phyloP scores from a whole-genome alignment of 371 early-diverging fungal species.

The Lichtheimia hyalospora region DNA sequence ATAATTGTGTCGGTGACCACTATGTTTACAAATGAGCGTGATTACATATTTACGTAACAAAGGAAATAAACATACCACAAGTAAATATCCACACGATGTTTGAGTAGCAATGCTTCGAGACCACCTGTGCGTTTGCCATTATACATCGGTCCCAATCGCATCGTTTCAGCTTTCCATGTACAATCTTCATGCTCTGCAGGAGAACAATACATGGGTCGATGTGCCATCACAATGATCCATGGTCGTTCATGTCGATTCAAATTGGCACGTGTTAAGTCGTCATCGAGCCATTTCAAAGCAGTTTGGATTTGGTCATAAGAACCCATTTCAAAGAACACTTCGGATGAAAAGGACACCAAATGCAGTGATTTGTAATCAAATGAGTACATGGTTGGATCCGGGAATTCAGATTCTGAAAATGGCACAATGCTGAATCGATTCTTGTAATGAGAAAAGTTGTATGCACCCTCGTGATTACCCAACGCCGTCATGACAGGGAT shows the following conservation, averaged over 20 bases:
- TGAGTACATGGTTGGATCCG: constrained; percentile 21
- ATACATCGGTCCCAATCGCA: constrained; percentile 5
- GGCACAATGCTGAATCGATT: constrained; percentile 24
- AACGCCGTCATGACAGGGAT: constrained; percentile 21
- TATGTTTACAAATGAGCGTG: background rate
- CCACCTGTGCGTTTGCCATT: constrained; percentile 8
- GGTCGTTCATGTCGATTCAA: constrained; percentile 4
- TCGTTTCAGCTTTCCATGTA: constrained; percentile 8
- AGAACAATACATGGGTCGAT: constrained; percentile 25
- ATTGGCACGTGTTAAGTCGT: constrained; percentile 22
- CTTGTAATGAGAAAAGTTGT: constrained; percentile 28
- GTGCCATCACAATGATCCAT: constrained; percentile 35
- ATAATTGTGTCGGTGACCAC: constrained; percentile 35
- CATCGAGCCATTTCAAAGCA: constrained; percentile 32
- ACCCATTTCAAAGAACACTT: constrained; percentile 19
- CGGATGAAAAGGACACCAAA: constrained; percentile 18
- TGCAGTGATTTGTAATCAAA: constrained; percentile 25
- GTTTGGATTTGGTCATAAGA: constrained; percentile 19
- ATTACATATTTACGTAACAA: background rate
- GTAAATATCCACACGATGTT: constrained; percentile 20
- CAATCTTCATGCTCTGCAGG: constrained; percentile 9
- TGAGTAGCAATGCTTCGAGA: constrained; percentile 13
- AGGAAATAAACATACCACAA: constrained; percentile 12
- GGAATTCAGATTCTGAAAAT: constrained; percentile 15
- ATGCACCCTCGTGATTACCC: constrained; percentile 26